phyloP scores from a whole-genome alignment of 352 stramenopile genomes.

The Phytophthora nicotianae region DNA sequence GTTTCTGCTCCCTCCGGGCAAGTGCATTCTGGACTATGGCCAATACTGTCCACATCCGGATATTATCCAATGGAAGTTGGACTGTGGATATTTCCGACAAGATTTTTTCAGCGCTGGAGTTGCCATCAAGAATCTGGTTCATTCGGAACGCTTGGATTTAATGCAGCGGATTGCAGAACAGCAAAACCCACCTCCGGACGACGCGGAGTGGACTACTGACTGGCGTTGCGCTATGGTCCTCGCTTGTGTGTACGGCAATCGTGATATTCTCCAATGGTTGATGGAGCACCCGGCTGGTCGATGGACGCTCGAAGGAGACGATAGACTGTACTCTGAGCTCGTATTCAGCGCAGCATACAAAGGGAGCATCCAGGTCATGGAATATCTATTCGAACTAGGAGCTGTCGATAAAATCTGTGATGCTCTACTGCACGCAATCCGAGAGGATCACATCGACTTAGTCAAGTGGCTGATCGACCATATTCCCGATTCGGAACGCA shows the following conservation, averaged over 20 bases:
- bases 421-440: constrained; percentile 11
- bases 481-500: constrained; percentile 10
- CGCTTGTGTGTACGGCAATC: constrained; percentile 14
- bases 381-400: constrained; percentile 14
- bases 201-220: constrained; percentile 7
- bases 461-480: constrained; percentile 25
- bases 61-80: constrained; percentile 22
- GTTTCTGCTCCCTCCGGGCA: constrained; percentile 20
- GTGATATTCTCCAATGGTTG: constrained; percentile 20
- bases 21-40: constrained; percentile 19
- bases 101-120: constrained; percentile 14
- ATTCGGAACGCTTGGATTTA: constrained; percentile 17
- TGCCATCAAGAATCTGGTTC: constrained; percentile 19
- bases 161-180: constrained; percentile 20
- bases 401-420: constrained; percentile 17
- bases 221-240: constrained; percentile 25
- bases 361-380: constrained; percentile 14
- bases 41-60: constrained; percentile 18
- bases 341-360: constrained; percentile 16
- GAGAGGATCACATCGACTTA: constrained; percentile 11
- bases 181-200: constrained; percentile 8
- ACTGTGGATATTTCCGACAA: constrained; percentile 13
- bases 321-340: constrained; percentile 17
- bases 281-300: constrained; percentile 23
- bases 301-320: constrained; percentile 14